phyloP scores from a whole-genome alignment of 1,284 basidiomycete genomes.

The Anthracocystis setariae region DNA sequence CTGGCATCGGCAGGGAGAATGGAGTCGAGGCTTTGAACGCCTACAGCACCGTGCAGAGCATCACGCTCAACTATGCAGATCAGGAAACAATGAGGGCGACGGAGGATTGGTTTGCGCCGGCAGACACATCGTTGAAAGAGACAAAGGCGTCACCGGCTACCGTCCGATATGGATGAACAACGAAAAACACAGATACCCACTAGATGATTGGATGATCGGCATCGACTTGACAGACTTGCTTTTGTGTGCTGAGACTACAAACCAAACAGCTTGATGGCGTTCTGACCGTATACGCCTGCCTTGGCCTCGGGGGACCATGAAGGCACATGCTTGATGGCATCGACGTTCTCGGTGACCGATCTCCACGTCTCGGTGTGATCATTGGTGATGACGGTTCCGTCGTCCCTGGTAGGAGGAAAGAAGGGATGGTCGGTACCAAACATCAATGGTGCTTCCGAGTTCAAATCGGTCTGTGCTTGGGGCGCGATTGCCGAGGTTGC shows the following conservation, averaged over 20 bases:
- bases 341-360: conserved; percentile 82
- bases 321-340: conserved; percentile 76
- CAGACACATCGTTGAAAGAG: not conserved
- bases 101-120: conserved; percentile 36
- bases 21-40: conserved; percentile 35
- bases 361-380: conserved; percentile 72
- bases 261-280: conserved; percentile 26
- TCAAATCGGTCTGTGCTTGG: too few species aligned
- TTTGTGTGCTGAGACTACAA: conserved; percentile 1
- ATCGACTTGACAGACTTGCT: not conserved
- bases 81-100: conserved; percentile 3
- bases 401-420: conserved; percentile 78
- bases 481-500: conserved; percentile 41
- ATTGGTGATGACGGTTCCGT: conserved; percentile 66
- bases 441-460: conserved; percentile 70
- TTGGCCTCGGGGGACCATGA: conserved; percentile 22
- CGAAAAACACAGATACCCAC: not conserved
- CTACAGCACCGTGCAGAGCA: conserved; percentile 27
- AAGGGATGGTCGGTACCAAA: conserved; percentile 91
- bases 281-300: conserved; percentile 18
- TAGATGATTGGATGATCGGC: not conserved
- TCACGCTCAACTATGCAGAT: conserved; percentile 32
- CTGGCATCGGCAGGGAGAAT: conserved; percentile 38
- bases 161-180: conserved; percentile 19
- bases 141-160: not conserved